Evolutionary conservation across 306 rosid genomes (phyloP).

Genomic region (Dalbergia oliveri): DNA sequence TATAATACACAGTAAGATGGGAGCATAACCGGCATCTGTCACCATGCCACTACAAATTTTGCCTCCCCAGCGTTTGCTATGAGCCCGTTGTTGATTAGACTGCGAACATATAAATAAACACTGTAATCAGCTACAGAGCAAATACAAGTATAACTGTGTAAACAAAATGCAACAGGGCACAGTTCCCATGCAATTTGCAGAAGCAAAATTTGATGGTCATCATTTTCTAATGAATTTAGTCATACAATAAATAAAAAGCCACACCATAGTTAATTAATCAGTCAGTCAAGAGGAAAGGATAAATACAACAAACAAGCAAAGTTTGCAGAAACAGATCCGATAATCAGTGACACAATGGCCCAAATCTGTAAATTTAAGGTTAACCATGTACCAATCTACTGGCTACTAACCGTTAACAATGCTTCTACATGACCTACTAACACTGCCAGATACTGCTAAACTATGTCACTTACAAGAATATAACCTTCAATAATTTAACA

Average conservation of each 20-base stretch:
- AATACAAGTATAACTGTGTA: conserved; percentile 39
- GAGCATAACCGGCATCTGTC: conserved; percentile 79
- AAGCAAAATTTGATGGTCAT: conserved; percentile 15
- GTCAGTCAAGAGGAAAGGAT: conserved; percentile 19
- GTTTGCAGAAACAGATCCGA: conserved; percentile 19
- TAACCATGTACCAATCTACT: not conserved
- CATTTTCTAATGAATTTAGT: conserved; percentile 41
- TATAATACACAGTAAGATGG: conserved; percentile 69
- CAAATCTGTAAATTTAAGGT: conserved; percentile 12
- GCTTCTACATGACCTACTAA: conserved; percentile 16
- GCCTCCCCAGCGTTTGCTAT: conserved; percentile 56
- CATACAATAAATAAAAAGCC: conserved; percentile 17
- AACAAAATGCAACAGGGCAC: conserved; percentile 37
- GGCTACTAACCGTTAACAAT: not conserved
- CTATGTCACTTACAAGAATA: conserved; percentile 18
- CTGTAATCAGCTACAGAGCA: conserved; percentile 39
- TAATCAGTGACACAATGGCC: not conserved
- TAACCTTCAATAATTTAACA: conserved; percentile 7
- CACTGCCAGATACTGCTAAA: conserved; percentile 29
- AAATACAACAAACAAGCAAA: conserved; percentile 21
- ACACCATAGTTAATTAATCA: conserved; percentile 8
- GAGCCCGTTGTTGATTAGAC: conserved; percentile 76
- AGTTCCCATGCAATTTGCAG: conserved; percentile 10
- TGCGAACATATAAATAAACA: conserved; percentile 51
- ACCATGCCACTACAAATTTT: conserved; percentile 63